Percentiles rank a stretch among this genome's conserved stretches.
Conservation (phyloP, 352 stramenopile species). For the Phytopythium boreale region DNA sequence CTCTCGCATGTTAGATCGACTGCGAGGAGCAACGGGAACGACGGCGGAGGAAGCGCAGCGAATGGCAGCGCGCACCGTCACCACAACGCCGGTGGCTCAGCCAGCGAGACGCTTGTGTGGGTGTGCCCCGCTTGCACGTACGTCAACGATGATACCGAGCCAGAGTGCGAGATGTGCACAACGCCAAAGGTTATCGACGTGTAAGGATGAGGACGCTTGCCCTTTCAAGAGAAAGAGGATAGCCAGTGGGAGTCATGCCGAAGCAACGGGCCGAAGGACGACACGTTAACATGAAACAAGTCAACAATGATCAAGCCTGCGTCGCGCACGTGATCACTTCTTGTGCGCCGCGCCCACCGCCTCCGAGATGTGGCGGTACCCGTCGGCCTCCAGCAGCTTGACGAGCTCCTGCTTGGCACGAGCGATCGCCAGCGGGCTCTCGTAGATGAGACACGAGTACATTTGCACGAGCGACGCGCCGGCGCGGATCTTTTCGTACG, state of each 20-base stretch:
- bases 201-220: constrained; percentile 14
- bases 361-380: constrained; percentile 77
- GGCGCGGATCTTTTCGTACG: constrained; percentile 97
- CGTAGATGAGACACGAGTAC: constrained; percentile 93
- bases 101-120: constrained; percentile 43
- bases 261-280: not conserved
- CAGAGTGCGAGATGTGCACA: constrained; percentile 68
- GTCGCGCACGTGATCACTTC: constrained; percentile 13
- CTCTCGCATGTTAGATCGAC: constrained; percentile 22
- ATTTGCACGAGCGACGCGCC: constrained; percentile 95
- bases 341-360: constrained; percentile 86
- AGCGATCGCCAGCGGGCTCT: constrained; percentile 84
- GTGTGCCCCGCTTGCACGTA: constrained; percentile 72
- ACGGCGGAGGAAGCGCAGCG: not conserved
- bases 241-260: not conserved
- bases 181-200: constrained; percentile 37
- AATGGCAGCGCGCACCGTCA: constrained; percentile 12
- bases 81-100: constrained; percentile 13
- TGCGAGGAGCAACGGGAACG: not conserved
- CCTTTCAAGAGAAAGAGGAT: too few species aligned
- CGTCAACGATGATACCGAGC: constrained; percentile 63
- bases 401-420: constrained; percentile 89
- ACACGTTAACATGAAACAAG: not conserved
- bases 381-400: constrained; percentile 76
- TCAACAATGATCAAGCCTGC: not conserved